phyloP scores from a whole-genome alignment of 208 protist species.

The Trypanosoma grayi region DNA sequence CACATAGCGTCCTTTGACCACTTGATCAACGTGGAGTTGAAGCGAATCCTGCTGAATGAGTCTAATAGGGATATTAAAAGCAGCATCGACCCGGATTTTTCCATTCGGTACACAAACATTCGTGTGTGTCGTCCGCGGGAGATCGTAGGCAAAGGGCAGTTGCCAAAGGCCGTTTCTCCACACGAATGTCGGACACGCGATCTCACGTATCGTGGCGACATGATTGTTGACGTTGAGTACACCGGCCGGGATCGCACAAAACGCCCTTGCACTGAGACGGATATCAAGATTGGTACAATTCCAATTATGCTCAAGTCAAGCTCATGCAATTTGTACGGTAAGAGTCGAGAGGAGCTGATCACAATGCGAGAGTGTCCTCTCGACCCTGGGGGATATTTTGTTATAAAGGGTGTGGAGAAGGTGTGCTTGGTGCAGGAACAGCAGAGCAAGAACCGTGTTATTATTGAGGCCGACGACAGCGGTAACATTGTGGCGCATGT shows the following conservation, averaged over 20 bases:
- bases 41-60: constrained; percentile 85
- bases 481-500: constrained; percentile 80
- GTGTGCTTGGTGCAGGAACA: constrained; percentile 96
- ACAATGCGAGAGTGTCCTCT: constrained; percentile 97
- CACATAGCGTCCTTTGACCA: constrained; percentile 90
- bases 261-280: constrained; percentile 59
- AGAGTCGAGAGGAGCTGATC: constrained; percentile 92
- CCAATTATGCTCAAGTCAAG: constrained; percentile 99
- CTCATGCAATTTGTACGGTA: constrained; percentile 95
- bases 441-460: constrained; percentile 99
- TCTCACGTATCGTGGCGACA: constrained; percentile 91
- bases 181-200: constrained; percentile 96
- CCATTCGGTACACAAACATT: constrained; percentile 87
- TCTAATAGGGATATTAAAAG: constrained; percentile 89
- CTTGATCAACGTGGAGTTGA: constrained; percentile 81
- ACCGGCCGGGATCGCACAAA: constrained; percentile 64
- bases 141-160: constrained; percentile 81
- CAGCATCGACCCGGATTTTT: constrained; percentile 79
- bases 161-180: constrained; percentile 83
- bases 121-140: constrained; percentile 72
- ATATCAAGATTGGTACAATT: constrained; percentile 96
- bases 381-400: constrained; percentile 99
- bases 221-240: constrained; percentile 89
- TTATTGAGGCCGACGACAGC: constrained; percentile 91
- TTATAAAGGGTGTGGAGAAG: constrained; percentile 99